Evolutionary conservation across 169 alveolate genomes (phyloP).

Genomic region (Eimeria falciformis): DNA sequence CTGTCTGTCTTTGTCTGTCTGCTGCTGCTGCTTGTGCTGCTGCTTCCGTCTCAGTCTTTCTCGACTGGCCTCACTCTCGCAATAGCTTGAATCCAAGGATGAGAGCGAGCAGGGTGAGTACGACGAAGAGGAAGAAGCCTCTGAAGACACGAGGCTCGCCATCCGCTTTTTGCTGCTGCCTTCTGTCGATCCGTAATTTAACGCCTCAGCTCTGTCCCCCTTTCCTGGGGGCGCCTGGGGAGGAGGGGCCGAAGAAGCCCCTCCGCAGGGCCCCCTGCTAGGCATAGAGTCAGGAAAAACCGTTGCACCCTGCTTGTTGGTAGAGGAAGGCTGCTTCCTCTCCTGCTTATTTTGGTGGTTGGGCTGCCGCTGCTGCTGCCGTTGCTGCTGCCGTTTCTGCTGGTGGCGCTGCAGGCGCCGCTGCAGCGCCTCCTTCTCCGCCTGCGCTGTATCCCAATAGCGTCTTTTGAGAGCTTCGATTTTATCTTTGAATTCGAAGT

Average conservation of each 20-base stretch:
- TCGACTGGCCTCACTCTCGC: background rate
- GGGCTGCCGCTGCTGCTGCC: background rate
- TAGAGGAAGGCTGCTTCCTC: background rate
- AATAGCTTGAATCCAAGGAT: background rate
- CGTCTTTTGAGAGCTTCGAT: slow-evolving; percentile 16
- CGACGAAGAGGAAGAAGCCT: background rate
- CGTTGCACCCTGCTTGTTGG: background rate
- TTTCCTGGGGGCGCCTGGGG: background rate
- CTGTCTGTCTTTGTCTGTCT: background rate
- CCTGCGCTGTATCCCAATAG: slow-evolving; percentile 42
- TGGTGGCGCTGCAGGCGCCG: background rate
- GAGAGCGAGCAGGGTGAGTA: background rate
- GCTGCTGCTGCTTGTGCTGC: background rate
- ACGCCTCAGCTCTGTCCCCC: background rate
- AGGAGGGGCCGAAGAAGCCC: background rate
- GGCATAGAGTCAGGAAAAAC: background rate
- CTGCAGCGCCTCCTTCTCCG: slow-evolving; percentile 22
- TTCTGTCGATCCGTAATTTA: background rate
- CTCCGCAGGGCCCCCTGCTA: background rate
- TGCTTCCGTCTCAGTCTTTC: background rate
- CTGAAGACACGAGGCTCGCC: background rate
- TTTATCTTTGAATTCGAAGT: background rate
- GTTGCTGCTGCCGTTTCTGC: background rate
- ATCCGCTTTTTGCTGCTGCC: background rate
- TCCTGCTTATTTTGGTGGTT: background rate